Evolutionary conservation across 495 filamentous ascomycete genomes (phyloP).

Genomic region (Letharia lupina): DNA sequence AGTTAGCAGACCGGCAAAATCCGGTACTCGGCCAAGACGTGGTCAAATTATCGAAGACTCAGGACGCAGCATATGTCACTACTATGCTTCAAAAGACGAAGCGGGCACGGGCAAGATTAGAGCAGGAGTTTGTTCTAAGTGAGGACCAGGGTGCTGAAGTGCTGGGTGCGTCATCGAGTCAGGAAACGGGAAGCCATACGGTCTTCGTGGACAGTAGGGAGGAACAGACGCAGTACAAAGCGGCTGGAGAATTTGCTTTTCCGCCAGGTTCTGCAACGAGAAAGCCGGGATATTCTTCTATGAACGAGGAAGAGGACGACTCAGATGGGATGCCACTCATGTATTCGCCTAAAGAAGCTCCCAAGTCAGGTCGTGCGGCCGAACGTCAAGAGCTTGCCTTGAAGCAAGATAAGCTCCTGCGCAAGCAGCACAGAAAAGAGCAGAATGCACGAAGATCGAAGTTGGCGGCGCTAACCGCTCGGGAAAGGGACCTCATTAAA

Average conservation of each 20-base stretch:
- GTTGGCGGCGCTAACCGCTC: conserved; percentile 56
- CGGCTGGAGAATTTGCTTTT: conserved; percentile 21
- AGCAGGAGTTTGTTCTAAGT: conserved; percentile 41
- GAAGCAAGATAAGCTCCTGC: conserved; percentile 36
- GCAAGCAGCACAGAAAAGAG: conserved; percentile 42
- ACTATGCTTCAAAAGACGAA: conserved; percentile 53
- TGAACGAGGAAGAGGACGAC: background rate
- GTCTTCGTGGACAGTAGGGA: conserved; percentile 49
- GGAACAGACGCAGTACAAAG: conserved; percentile 40
- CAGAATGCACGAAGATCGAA: conserved; percentile 44
- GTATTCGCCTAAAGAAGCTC: too few species aligned
- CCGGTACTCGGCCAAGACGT: conserved; percentile 52
- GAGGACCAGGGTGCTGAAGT: conserved; percentile 32
- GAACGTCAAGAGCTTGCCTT: conserved; percentile 33
- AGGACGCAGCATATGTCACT: conserved; percentile 83
- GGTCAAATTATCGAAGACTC: conserved; percentile 87
- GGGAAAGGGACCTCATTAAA: conserved; percentile 58
- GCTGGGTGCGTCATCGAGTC: conserved; percentile 16
- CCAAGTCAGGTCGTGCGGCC: conserved; percentile 14
- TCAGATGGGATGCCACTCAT: background rate
- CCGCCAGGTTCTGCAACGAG: background rate
- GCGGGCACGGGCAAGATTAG: conserved; percentile 50
- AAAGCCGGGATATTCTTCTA: conserved; percentile 22
- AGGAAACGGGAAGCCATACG: conserved; percentile 36
- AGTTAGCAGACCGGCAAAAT: conserved; percentile 45